These are phyloP conservation scores for Garcia nutans DNA, from an alignment of 345 rosid species.

Conservation along the genomic window DNA sequence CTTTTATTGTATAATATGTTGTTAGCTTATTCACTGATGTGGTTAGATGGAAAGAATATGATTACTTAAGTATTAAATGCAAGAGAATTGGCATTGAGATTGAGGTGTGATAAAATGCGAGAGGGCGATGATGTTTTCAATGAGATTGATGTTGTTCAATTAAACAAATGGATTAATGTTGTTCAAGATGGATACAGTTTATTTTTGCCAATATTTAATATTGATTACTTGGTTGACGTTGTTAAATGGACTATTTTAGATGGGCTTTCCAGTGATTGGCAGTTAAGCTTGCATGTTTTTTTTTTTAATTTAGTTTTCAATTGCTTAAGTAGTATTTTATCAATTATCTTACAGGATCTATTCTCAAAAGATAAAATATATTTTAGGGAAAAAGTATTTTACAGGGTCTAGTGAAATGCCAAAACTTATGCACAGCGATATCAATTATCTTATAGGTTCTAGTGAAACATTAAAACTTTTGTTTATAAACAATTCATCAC, in stretches of 20 bases:
- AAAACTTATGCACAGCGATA: background rate
- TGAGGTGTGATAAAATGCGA: background rate
- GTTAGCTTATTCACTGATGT: background rate
- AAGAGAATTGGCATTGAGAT: background rate
- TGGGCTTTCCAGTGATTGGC: background rate
- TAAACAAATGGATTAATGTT: background rate
- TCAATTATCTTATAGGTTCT: background rate
- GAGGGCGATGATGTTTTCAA: background rate
- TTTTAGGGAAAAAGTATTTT: background rate
- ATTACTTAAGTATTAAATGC: background rate
- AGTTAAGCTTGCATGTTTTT: background rate
- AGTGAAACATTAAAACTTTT: background rate
- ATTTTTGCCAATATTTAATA: background rate
- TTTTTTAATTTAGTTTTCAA: background rate
- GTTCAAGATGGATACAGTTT: background rate
- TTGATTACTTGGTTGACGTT: background rate
- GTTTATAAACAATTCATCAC: no score
- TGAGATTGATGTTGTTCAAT: background rate
- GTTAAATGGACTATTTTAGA: background rate
- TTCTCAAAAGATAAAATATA: no score
- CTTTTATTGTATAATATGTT: background rate
- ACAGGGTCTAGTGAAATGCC: background rate
- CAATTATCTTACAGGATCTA: background rate
- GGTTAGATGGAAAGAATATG: background rate
- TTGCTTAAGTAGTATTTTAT: background rate